phyloP scores from a whole-genome alignment of 106 monocot species.

The Dendrobium nobile region DNA sequence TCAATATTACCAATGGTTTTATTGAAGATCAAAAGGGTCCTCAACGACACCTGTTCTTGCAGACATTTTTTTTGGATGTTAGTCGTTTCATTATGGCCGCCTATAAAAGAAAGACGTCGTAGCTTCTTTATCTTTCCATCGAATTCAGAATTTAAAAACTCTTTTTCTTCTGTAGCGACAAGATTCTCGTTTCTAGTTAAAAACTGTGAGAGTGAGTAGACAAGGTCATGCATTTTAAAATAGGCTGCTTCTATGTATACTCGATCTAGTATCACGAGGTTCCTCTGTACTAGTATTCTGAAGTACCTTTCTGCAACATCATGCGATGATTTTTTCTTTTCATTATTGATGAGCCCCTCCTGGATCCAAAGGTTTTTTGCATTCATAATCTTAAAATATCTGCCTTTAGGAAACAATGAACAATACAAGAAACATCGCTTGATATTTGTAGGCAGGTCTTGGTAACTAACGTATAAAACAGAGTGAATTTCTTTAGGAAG shows the following conservation, averaged over 20 bases:
- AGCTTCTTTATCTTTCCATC: background rate
- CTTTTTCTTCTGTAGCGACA: background rate
- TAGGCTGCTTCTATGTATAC: background rate
- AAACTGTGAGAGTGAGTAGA: constrained; percentile 2
- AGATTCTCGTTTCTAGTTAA: constrained; percentile 1
- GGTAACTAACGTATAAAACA: constrained; percentile 15
- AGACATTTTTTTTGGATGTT: background rate
- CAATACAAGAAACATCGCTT: constrained; percentile 26
- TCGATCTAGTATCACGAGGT: constrained; percentile 3
- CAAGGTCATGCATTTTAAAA: constrained; percentile 18
- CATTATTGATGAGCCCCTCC: constrained; percentile 7
- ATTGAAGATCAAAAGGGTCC: constrained; percentile 1
- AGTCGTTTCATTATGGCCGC: background rate
- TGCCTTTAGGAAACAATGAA: constrained; percentile 16
- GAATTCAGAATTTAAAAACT: too few species aligned
- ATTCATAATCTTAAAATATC: too few species aligned
- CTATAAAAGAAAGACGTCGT: background rate
- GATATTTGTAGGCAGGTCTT: constrained; percentile 5
- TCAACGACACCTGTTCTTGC: constrained; percentile 7
- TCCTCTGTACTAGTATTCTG: constrained; percentile 10
- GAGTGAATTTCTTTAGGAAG: background rate
- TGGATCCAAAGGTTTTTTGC: background rate
- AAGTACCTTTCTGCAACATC: background rate
- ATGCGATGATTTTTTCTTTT: background rate
- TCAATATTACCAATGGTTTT: background rate